phyloP scores from a whole-genome alignment of 306 rosid genomes.

The Fagus crenata region DNA sequence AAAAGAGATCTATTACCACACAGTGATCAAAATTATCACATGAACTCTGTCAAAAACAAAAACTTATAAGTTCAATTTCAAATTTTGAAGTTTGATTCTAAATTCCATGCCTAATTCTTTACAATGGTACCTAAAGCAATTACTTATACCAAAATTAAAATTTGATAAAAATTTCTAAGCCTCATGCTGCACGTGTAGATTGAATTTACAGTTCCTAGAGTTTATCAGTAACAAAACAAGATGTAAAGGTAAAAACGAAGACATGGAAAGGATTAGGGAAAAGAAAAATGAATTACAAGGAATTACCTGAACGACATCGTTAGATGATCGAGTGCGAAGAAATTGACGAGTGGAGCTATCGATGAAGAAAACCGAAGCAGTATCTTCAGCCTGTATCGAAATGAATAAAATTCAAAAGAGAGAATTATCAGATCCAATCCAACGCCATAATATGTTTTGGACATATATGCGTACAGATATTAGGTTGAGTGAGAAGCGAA shows the following conservation, averaged over 20 bases:
- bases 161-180: neutral
- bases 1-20: neutral
- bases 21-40: neutral
- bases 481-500: neutral
- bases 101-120: neutral
- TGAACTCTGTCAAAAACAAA: neutral
- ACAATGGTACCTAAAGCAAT: neutral
- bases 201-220: neutral
- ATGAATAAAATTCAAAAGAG: conserved; percentile 12
- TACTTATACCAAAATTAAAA: neutral
- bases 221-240: neutral
- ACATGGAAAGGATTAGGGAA: neutral
- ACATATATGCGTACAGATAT: neutral
- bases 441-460: neutral
- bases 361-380: conserved; percentile 45
- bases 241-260: neutral
- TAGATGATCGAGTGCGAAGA: conserved; percentile 39
- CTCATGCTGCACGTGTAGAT: neutral
- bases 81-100: neutral
- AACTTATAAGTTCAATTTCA: neutral
- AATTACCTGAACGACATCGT: conserved; percentile 44
- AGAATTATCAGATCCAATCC: conserved; percentile 40
- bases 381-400: conserved; percentile 40
- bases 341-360: conserved; percentile 43
- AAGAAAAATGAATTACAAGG: conserved; percentile 2